Conservation (phyloP, 768 basidiomycete genomes). For the Harrya chromipes region DNA sequence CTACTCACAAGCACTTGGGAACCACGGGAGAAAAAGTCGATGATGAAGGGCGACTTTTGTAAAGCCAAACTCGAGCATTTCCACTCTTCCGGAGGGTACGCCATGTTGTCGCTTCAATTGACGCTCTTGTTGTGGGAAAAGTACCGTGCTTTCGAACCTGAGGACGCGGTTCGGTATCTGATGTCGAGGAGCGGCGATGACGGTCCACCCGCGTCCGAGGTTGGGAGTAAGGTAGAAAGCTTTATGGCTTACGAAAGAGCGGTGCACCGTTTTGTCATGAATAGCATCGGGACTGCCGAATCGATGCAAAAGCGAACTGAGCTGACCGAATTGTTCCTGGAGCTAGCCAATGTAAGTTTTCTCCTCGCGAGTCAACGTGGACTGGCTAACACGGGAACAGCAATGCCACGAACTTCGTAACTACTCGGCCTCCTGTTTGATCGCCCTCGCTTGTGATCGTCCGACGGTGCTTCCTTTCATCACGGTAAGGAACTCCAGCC, state of each 20-base stretch:
- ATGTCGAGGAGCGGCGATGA: constrained; percentile 30
- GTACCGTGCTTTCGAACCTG: constrained; percentile 41
- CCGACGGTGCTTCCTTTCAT: constrained; percentile 35
- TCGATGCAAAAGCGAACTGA: constrained; percentile 20
- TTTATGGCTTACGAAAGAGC: constrained; percentile 37
- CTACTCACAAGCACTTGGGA: constrained; percentile 22
- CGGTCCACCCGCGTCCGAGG: constrained; percentile 25
- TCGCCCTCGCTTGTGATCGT: constrained; percentile 42
- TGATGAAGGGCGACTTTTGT: constrained; percentile 27
- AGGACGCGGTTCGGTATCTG: constrained; percentile 42
- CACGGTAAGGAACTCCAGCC: constrained; percentile 11
- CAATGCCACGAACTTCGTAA: constrained; percentile 45
- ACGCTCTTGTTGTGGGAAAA: constrained; percentile 38
- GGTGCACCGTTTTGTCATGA: constrained; percentile 44
- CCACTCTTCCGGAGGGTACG: constrained; percentile 34
- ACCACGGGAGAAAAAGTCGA: constrained; percentile 27
- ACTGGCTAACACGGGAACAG: constrained; percentile 27
- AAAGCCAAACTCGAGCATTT: constrained; percentile 34
- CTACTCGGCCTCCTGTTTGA: constrained; percentile 40
- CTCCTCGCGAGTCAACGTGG: not conserved
- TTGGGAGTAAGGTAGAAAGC: constrained; percentile 24
- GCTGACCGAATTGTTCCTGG: constrained; percentile 43
- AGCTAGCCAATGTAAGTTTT: constrained; percentile 39
- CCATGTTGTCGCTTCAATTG: constrained; percentile 46
- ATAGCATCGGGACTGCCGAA: constrained; percentile 24